These are phyloP conservation scores for Nepenthes gracilis DNA, from an alignment of 148 eudicot genomes.

Conservation along the genomic window DNA sequence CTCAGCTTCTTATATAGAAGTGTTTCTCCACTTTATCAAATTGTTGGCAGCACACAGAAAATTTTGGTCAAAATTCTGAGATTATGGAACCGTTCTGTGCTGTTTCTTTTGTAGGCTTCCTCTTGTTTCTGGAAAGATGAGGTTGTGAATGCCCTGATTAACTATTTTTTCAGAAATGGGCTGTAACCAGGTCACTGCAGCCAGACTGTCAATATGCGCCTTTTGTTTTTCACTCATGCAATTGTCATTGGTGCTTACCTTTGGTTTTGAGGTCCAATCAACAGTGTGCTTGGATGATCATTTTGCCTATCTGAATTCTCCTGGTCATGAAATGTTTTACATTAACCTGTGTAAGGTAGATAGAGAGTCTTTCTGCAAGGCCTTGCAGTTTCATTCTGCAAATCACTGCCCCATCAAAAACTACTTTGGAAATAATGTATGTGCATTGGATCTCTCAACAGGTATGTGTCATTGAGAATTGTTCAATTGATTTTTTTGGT, in stretches of 20 bases:
- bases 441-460: constrained; percentile 17
- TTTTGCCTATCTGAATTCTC: constrained; percentile 19
- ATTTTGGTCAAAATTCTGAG: too few relatives aligned
- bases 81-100: too few relatives aligned
- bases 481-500: background rate
- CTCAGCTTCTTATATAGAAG: too few relatives aligned
- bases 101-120: too few relatives aligned
- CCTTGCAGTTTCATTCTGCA: constrained; percentile 15
- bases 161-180: too few relatives aligned
- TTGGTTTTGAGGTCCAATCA: constrained; percentile 8
- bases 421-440: constrained; percentile 12
- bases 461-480: constrained; percentile 15
- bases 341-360: constrained; percentile 30
- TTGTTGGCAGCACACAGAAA: too few relatives aligned
- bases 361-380: constrained; percentile 27
- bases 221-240: too few relatives aligned
- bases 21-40: too few relatives aligned
- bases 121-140: too few relatives aligned
- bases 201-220: too few relatives aligned
- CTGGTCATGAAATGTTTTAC: constrained; percentile 23
- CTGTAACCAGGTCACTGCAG: too few relatives aligned
- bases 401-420: constrained; percentile 17
- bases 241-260: background rate
- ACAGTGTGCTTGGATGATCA: constrained; percentile 27
- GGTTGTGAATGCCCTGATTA: too few relatives aligned